These are phyloP conservation scores for Fusarium sp. DNA, from an alignment of 2,329 filamentous ascomycete genomes.

Conservation along the genomic window DNA sequence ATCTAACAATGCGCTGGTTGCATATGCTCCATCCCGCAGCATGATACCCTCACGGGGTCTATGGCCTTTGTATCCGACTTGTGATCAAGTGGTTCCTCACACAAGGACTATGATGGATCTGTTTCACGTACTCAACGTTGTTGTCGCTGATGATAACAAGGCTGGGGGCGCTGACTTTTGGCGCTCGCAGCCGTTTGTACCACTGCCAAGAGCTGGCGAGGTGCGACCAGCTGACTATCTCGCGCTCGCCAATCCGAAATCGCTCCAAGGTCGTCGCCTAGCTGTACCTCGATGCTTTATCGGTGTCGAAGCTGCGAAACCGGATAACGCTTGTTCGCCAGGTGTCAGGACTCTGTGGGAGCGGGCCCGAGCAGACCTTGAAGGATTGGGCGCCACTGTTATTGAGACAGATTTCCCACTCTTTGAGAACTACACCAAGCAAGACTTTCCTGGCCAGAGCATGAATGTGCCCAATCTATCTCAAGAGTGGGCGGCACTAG, in stretches of 20 bases:
- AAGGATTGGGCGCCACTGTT: neutral
- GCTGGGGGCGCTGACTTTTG: constrained; percentile 60
- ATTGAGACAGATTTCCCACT: neutral
- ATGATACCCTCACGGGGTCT: constrained; percentile 62
- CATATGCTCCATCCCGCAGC: constrained; percentile 66
- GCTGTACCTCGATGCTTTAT: neutral
- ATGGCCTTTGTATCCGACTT: constrained; percentile 67
- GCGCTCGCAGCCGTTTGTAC: constrained; percentile 60
- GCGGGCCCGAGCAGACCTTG: neutral
- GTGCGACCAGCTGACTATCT: constrained; percentile 37
- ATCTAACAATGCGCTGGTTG: constrained; percentile 66
- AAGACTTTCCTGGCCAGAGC: constrained; percentile 2
- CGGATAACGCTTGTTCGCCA: neutral
- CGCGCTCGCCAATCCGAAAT: neutral
- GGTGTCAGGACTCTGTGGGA: neutral
- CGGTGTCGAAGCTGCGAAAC: neutral
- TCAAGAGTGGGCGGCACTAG: neutral
- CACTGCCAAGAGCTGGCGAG: constrained; percentile 50
- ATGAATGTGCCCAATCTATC: neutral
- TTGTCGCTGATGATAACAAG: constrained; percentile 56
- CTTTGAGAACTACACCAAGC: neutral
- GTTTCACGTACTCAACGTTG: constrained; percentile 60
- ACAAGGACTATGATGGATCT: constrained; percentile 63
- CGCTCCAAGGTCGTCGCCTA: neutral
- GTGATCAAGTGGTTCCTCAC: constrained; percentile 66